phyloP scores from a whole-genome alignment of 805 yeast genomes.

The Lachancea quebecensis region DNA sequence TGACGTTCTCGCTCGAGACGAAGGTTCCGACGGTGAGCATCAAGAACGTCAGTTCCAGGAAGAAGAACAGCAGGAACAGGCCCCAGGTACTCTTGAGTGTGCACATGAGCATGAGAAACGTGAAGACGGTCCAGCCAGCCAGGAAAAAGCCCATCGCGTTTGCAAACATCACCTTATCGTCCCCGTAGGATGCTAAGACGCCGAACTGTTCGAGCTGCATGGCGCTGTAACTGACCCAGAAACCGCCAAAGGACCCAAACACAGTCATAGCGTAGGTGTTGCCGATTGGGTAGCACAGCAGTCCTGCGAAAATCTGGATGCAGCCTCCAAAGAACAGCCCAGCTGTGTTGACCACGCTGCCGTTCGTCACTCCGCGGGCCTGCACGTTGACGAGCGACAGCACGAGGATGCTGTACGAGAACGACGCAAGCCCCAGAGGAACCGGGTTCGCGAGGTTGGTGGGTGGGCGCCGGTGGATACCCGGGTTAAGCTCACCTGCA shows the following conservation, averaged over 20 bases:
- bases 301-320: slow-evolving; percentile 63
- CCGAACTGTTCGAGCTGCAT: slow-evolving; percentile 54
- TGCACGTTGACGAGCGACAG: slow-evolving; percentile 55
- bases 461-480: slow-evolving; percentile 38
- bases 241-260: slow-evolving; percentile 51
- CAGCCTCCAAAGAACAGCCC: slow-evolving; percentile 71
- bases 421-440: slow-evolving; percentile 66
- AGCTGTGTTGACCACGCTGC: slow-evolving; percentile 55
- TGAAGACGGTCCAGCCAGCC: slow-evolving; percentile 59
- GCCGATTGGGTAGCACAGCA: slow-evolving; percentile 70
- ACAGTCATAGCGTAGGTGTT: slow-evolving; percentile 68
- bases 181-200: slow-evolving; percentile 42
- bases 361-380: slow-evolving; percentile 60
- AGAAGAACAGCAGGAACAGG: slow-evolving; percentile 47
- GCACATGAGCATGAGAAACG: slow-evolving; percentile 49
- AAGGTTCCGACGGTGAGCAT: slow-evolving; percentile 45
- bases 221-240: slow-evolving; percentile 75
- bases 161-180: slow-evolving; percentile 37
- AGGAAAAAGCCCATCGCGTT: slow-evolving; percentile 54
- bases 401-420: slow-evolving; percentile 51
- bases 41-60: slow-evolving; percentile 49
- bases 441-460: slow-evolving; percentile 67
- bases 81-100: slow-evolving; percentile 56
- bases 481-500: slow-evolving; percentile 48
- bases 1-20: slow-evolving; percentile 37